Evolutionary conservation across 1,284 basidiomycete genomes (phyloP), one percentile per base, ranked within the genome.

Genomic region (Golubevia sp.): DNA sequence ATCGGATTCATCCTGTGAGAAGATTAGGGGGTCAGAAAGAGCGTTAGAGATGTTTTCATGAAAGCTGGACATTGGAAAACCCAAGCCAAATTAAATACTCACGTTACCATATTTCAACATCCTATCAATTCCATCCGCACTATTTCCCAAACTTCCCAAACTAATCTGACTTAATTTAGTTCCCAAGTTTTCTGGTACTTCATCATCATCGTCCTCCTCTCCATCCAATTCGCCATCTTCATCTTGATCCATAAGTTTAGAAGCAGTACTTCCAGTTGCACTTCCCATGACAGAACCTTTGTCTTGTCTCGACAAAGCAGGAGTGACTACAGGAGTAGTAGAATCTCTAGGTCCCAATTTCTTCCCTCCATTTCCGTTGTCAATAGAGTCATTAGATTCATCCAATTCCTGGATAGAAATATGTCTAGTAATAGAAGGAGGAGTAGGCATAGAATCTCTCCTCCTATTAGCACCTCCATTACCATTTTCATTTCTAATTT

Each of bases 381-480:
- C 11, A 34, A 56, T 56, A n/a, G 34, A 48, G 18, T 44, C 18
- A 15, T 23, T 15, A 24, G 55, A 24, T n/a, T n/a, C n/a, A n/a
- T n/a, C n/a, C n/a, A n/a, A n/a, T 20, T 38, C 55, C 49, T 30
- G n/a, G 11, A 21, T 25, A 6, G 55, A 48, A 2, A 21, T 56
- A 21, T 27, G 21, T 21, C 66, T 71, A 49, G 75, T 77, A 52
- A 77, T 62, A 11, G 79, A 79, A 3, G 79, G 79, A 20, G 79
- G 79, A 18, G 79, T 82, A 0, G 79, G 79, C 59, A 82, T 63
- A 54, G 76, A 77, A 55, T 71, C 68, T 18, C 79, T 66, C 34
- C 78, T 68, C 34, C 58, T 65, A 24, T 59, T 59, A 38, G 62
- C 57, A 3, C 56, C 52, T 18, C 61, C 60, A 55, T 49, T 68